Evolutionary conservation across 352 stramenopile genomes (phyloP), one percentile per base, ranked within the genome.

Genomic region (Peronospora tabacina): DNA sequence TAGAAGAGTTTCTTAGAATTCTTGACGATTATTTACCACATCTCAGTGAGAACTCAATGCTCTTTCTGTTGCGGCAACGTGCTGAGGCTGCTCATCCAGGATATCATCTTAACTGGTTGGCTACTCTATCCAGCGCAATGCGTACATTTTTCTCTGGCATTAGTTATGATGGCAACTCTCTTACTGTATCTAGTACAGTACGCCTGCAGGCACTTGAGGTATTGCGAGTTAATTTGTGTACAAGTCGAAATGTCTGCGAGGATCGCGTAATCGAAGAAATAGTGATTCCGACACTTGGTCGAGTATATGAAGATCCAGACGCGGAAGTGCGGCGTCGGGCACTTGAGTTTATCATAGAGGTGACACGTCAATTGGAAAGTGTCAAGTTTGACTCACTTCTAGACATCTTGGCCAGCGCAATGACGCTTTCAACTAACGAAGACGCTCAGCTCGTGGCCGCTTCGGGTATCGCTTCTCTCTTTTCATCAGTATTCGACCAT

Each of bases 181-280:
- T 70, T 34, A 38, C 48, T 52, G 59, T 87, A 26, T 67, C 74
- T 16, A 49, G 52, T 5, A 53, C 53, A 29, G 71, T 94, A 26
- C 72, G 83, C 0, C 58, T 88, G 34, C 70, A 89, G 44, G 77
- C 83, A 3, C 66, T 94, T 20, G 66, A 82, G 24, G 49, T 88
- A 20, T 63, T 94, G 0, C 67, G 79, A 16, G 57, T 72, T n/a
- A 93, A 83, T 34, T 55, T 94, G 13, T 79, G 66, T 46, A 72
- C 74, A 33, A 90, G 83, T 58, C 72, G 80, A 11, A 82, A 89
- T 51, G 70, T 92, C 5, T 90, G 77, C 41, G 83, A 94, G 53
- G 82, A 91, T 41, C 75, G 79, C 17, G 76, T 94, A 8, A 81
- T 93, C 26, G 82, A 94, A 65, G 80, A 94, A 56, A 71, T 94